Evolutionary conservation across 805 yeast genomes (phyloP), one percentile per base, ranked within the genome.

Genomic region (Cyberlindnera euphorbiiphila): DNA sequence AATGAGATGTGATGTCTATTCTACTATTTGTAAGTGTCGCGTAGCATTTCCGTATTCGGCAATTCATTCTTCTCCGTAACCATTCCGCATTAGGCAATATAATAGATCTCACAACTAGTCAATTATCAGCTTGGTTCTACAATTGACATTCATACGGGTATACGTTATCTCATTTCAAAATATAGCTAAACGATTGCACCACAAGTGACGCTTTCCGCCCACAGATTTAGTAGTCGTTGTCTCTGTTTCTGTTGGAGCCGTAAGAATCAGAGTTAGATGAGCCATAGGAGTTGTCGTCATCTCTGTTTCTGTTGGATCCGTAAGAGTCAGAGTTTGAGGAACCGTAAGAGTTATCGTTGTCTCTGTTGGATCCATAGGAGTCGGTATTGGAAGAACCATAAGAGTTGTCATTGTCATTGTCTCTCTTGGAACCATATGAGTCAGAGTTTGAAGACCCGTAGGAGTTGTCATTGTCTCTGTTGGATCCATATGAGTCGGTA

Each of bases 261-360:
- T 31, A 31, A 15, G 34, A 31, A 22, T 29, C 12, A 15, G 10
- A 17, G 15, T 17, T 13, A 6, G 21, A 17, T 8, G 29, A 21
- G 14, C 39, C 39, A 16, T 34, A 31, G 29, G 28, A 26, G 32
- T 37, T 32, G 17, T 31, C 14, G 25, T 31, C 29, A 23, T 30
- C 29, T 9, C 29, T 18, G 23, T 16, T 14, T 15, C 29, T 28
- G 30, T n/a, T 14, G 16, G 25, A 30, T 10, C 42, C 42, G 23
- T 33, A 39, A 20, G 42, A 29, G 29, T 32, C 27, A 13, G n/a
- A 4, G 22, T 31, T 23, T 21, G 24, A 21, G 27, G 22, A 16
- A 24, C 23, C 29, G 19, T 17, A 22, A 18, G 39, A 33, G 13
- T 19, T 15, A 10, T 26, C 17, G 18, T 13, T 13, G 19, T 22